Evolutionary conservation across 768 basidiomycete species (phyloP).

Genomic region (Amanita thiersii): DNA sequence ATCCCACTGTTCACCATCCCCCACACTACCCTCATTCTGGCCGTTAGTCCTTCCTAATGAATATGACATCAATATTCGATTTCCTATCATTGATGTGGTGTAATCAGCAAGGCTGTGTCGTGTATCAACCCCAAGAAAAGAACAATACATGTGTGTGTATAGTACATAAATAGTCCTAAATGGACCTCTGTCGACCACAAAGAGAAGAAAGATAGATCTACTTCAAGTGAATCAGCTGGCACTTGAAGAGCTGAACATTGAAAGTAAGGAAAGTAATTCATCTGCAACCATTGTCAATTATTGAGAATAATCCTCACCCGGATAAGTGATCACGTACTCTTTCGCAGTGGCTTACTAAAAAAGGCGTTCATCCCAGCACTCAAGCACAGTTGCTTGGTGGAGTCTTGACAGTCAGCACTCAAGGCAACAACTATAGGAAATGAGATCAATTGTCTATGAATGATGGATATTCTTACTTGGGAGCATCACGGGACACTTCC

Average conservation of each 20-base stretch:
- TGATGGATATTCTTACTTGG: conserved; percentile 39
- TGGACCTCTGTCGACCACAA: too few species aligned
- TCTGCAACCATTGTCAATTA: conserved; percentile 21
- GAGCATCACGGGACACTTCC: conserved; percentile 38
- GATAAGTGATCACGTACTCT: conserved; percentile 27
- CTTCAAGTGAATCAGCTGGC: background rate
- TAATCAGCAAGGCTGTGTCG: too few species aligned
- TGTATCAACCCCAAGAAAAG: too few species aligned
- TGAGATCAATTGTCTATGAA: background rate
- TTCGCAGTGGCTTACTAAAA: conserved; percentile 65
- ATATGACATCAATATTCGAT: too few species aligned
- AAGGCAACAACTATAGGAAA: conserved; percentile 50
- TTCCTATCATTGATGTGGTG: too few species aligned
- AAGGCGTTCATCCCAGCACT: conserved; percentile 76
- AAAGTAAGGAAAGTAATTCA: conserved; percentile 44
- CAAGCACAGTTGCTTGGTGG: conserved; percentile 67
- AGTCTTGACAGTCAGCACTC: conserved; percentile 72
- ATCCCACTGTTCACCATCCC: conserved; percentile 19
- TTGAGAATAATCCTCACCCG: background rate
- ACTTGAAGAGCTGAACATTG: conserved; percentile 37
- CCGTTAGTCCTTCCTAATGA: too few species aligned
- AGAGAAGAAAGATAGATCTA: too few species aligned
- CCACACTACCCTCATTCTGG: conserved; percentile 17
- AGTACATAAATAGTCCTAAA: too few species aligned
- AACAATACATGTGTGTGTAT: too few species aligned